Conservation (phyloP, 164 flowering plant genomes). For the Litsea cubeba region DNA sequence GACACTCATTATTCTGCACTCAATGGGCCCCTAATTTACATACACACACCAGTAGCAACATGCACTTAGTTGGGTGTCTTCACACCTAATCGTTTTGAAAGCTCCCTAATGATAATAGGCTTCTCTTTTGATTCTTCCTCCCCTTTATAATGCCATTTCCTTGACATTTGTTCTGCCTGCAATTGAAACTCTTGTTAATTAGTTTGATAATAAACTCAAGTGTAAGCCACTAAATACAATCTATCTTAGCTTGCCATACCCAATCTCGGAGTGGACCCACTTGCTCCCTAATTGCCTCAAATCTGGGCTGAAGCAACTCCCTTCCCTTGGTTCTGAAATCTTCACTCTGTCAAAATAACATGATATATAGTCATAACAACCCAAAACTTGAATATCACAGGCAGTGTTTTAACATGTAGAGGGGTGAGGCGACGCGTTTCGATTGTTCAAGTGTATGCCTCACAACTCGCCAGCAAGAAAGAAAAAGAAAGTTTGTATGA, state of each 20-base stretch:
- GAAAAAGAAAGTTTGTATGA: neutral
- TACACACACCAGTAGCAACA: too few relatives aligned
- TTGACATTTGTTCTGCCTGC: constrained; percentile 60
- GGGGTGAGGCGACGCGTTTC: too few relatives aligned
- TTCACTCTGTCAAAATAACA: constrained; percentile 37
- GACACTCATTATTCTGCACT: too few relatives aligned
- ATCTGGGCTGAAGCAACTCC: constrained; percentile 53
- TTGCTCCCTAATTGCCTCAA: constrained; percentile 45
- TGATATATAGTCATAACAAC: neutral
- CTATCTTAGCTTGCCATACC: constrained; percentile 35
- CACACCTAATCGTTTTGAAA: constrained; percentile 51
- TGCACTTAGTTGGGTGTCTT: constrained; percentile 34
- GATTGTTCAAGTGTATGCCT: neutral
- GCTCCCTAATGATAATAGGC: constrained; percentile 52
- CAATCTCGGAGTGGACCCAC: constrained; percentile 54
- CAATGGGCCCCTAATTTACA: too few relatives aligned
- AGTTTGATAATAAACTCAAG: neutral
- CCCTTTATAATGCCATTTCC: constrained; percentile 56
- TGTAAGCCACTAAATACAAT: neutral
- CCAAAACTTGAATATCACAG: neutral
- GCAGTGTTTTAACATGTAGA: too few relatives aligned
- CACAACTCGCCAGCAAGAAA: neutral
- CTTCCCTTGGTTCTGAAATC: constrained; percentile 60
- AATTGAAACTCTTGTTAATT: constrained; percentile 7
- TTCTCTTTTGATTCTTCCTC: constrained; percentile 51